A percentile compares a stretch with the other conserved stretches of the same genome.
Conservation (phyloP, 768 basidiomycete species). For the Suillus hirtellus region DNA sequence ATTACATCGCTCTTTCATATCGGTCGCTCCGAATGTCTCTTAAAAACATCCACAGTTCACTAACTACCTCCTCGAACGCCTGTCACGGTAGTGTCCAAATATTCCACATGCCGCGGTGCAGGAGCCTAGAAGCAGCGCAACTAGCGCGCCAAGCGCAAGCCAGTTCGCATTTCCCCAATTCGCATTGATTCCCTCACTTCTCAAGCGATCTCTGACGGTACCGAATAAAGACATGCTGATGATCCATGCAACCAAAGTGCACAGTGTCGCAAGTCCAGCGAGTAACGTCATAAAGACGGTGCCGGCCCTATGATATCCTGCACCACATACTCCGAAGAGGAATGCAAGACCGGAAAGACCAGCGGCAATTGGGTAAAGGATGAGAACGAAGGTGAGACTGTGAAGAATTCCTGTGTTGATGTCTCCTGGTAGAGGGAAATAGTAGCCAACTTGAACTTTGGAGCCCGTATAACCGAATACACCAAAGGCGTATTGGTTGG, state of each 20-base stretch:
- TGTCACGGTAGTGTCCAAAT: constrained; percentile 58
- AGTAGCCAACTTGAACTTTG: constrained; percentile 56
- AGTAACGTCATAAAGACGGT: constrained; percentile 78
- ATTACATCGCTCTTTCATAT: background rate
- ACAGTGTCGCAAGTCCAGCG: constrained; percentile 63
- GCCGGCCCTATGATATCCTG: constrained; percentile 61
- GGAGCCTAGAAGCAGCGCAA: constrained; percentile 65
- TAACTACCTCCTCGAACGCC: constrained; percentile 27
- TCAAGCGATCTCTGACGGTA: constrained; percentile 60
- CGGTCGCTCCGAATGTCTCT: background rate
- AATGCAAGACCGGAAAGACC: constrained; percentile 65
- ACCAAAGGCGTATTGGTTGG: constrained; percentile 58
- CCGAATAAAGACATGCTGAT: constrained; percentile 83
- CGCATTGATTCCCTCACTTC: constrained; percentile 46
- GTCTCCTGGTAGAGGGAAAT: constrained; percentile 32
- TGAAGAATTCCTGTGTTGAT: constrained; percentile 55
- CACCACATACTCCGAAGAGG: constrained; percentile 69
- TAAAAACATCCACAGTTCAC: too few species aligned
- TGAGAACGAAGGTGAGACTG: constrained; percentile 71
- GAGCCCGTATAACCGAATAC: constrained; percentile 78
- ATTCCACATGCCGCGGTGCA: constrained; percentile 65
- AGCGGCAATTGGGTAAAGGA: constrained; percentile 80
- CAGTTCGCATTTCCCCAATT: constrained; percentile 81
- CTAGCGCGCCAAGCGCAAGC: constrained; percentile 75
- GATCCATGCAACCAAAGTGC: constrained; percentile 68